Percentiles rank a stretch among this genome's conserved stretches.
Evolutionary conservation across 352 stramenopile species (phyloP).

Genomic region (Phytophthora nicotianae): DNA sequence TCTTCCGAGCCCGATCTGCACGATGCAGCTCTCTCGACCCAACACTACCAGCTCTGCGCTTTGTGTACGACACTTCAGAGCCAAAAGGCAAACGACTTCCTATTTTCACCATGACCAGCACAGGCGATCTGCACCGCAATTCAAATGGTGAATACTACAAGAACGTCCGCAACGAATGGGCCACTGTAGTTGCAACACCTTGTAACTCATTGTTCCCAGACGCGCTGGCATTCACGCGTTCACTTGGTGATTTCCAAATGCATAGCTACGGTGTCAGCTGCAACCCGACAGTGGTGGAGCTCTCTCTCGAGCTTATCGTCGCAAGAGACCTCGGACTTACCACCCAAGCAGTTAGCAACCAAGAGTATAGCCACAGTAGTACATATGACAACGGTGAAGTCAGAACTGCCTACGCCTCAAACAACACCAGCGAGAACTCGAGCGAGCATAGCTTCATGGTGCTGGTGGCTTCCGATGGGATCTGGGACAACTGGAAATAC

Average conservation of each 20-base stretch:
- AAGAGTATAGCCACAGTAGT: constrained; percentile 13
- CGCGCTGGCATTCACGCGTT: constrained; percentile 87
- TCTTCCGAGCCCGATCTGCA: constrained; percentile 54
- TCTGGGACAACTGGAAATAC: constrained; percentile 93
- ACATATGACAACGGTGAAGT: constrained; percentile 13
- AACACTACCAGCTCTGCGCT: constrained; percentile 67
- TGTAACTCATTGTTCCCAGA: constrained; percentile 71
- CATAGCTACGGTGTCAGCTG: constrained; percentile 82
- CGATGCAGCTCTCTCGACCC: constrained; percentile 34
- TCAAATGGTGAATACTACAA: constrained; percentile 82
- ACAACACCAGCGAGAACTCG: constrained; percentile 7
- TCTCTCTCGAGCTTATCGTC: constrained; percentile 53
- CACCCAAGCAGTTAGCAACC: constrained; percentile 18
- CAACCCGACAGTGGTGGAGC: constrained; percentile 61
- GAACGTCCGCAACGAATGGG: constrained; percentile 93
- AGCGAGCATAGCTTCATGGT: constrained; percentile 46
- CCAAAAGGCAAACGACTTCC: constrained; percentile 38
- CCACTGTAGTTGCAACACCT: constrained; percentile 81
- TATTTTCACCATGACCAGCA: constrained; percentile 44
- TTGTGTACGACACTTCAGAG: constrained; percentile 81
- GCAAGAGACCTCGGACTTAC: constrained; percentile 15
- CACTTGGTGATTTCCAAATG: constrained; percentile 89
- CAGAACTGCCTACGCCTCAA: constrained; percentile 8
- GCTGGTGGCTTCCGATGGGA: constrained; percentile 78
- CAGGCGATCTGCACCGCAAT: constrained; percentile 47